Percentiles rank a stretch among this genome's conserved stretches.
Conservation (phyloP, 140 eudicot genomes). For the Erigeron philadelphicus region DNA sequence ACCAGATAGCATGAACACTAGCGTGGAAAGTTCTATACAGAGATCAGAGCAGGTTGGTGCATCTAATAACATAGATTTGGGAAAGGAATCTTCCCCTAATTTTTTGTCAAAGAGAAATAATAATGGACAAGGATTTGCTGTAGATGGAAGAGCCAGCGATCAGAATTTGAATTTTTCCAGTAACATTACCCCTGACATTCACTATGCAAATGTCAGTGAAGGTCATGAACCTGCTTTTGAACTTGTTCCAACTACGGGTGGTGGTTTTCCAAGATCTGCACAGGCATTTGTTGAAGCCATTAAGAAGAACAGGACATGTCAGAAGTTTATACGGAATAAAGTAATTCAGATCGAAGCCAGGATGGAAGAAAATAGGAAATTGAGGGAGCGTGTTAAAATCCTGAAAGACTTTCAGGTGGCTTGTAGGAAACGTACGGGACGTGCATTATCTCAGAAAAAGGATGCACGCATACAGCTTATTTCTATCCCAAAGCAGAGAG, state of each 20-base stretch:
- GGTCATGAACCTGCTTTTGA: conserved; percentile 36
- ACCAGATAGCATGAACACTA: conserved; percentile 41
- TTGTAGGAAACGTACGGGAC: conserved; percentile 65
- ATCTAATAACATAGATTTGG: conserved; percentile 54
- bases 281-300: conserved; percentile 80
- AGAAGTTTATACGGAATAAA: conserved; percentile 57
- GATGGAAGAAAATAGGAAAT: conserved; percentile 59
- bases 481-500: conserved; percentile 54
- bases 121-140: conserved; percentile 68
- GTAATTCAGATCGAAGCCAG: conserved; percentile 57
- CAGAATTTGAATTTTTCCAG: conserved; percentile 28
- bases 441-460: conserved; percentile 63
- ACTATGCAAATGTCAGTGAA: conserved; percentile 29
- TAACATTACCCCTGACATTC: conserved; percentile 24
- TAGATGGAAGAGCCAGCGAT: conserved; percentile 44
- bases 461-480: conserved; percentile 74
- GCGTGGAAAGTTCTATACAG: conserved; percentile 33
- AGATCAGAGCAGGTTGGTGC: conserved; percentile 71
- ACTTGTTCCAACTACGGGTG: conserved; percentile 35
- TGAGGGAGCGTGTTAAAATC: conserved; percentile 51
- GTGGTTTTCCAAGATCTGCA: conserved; percentile 61
- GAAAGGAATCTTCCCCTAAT: conserved; percentile 72
- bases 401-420: conserved; percentile 56
- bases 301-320: conserved; percentile 80
- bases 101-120: conserved; percentile 58